phyloP scores from a whole-genome alignment of 495 filamentous ascomycete species.

The Aspergillus ostianus region DNA sequence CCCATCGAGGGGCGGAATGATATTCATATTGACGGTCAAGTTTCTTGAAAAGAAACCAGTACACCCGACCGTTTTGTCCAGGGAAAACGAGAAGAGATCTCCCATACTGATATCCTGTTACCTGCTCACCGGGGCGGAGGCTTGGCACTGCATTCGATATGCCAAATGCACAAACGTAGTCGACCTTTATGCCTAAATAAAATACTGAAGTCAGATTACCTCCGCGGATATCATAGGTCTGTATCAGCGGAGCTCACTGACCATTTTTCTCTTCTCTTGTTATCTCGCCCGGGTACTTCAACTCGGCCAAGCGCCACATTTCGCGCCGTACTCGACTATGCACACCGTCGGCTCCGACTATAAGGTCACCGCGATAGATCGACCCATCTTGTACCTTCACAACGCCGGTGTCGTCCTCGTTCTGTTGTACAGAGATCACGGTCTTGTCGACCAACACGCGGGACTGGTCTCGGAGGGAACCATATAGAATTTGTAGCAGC shows the following conservation, averaged over 20 bases:
- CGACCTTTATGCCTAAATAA: constrained; percentile 16
- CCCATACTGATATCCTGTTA: constrained; percentile 15
- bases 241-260: constrained; percentile 2
- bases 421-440: not conserved
- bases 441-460: not conserved
- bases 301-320: constrained; percentile 29
- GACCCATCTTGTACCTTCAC: not conserved
- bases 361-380: constrained; percentile 5
- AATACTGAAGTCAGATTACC: not conserved
- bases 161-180: constrained; percentile 25
- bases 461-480: not conserved
- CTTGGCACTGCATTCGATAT: constrained; percentile 19
- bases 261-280: constrained; percentile 17
- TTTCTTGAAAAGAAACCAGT: constrained; percentile 42
- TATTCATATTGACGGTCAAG: constrained; percentile 37
- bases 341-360: constrained; percentile 50
- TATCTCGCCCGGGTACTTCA: constrained; percentile 16
- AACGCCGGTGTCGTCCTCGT: not conserved
- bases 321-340: constrained; percentile 35
- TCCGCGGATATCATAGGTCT: too few species aligned
- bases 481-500: constrained; percentile 26
- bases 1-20: constrained; percentile 8
- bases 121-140: constrained; percentile 17
- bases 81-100: constrained; percentile 16
- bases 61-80: constrained; percentile 18